These are phyloP conservation scores for Kazachstania taianensis DNA, from an alignment of 805 yeast species.

Conservation along the genomic window DNA sequence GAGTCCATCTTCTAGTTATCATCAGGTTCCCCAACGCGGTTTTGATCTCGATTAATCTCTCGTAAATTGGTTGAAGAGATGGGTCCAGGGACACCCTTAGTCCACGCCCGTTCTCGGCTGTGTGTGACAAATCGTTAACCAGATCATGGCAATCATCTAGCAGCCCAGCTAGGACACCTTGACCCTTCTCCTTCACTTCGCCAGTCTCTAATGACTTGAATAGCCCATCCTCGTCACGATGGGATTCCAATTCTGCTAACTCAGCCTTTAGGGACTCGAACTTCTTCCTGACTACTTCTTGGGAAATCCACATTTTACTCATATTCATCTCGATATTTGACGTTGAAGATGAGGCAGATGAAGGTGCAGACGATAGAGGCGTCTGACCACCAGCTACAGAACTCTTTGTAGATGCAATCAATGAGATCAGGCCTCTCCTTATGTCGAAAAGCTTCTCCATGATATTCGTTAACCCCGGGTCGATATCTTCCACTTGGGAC, in stretches of 20 bases:
- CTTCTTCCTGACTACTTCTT: slow-evolving; percentile 23
- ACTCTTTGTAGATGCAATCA: slow-evolving; percentile 31
- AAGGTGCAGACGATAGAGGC: background rate
- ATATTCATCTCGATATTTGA: slow-evolving; percentile 4
- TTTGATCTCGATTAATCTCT: slow-evolving; percentile 54
- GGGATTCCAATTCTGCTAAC: slow-evolving; percentile 35
- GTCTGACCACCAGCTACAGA: background rate
- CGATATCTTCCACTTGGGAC: slow-evolving; percentile 43
- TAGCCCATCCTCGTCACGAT: slow-evolving; percentile 48
- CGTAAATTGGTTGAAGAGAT: slow-evolving; percentile 49
- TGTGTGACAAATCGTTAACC: slow-evolving; percentile 52
- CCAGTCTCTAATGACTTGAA: slow-evolving; percentile 34
- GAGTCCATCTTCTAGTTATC: slow-evolving; percentile 93
- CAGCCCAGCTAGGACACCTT: slow-evolving; percentile 54
- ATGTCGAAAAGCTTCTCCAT: slow-evolving; percentile 53
- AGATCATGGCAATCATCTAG: slow-evolving; percentile 76
- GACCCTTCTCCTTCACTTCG: slow-evolving; percentile 31
- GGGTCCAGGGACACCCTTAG: slow-evolving; percentile 34
- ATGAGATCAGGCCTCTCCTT: slow-evolving; percentile 49
- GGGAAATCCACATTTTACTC: slow-evolving; percentile 10
- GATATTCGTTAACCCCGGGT: slow-evolving; percentile 38
- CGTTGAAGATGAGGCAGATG: background rate
- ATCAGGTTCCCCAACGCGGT: slow-evolving; percentile 69
- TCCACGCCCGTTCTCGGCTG: slow-evolving; percentile 15
- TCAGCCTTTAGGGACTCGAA: slow-evolving; percentile 29